Evolutionary conservation across 257 asterid genomes (phyloP).

Genomic region (Ilex aquifolium): DNA sequence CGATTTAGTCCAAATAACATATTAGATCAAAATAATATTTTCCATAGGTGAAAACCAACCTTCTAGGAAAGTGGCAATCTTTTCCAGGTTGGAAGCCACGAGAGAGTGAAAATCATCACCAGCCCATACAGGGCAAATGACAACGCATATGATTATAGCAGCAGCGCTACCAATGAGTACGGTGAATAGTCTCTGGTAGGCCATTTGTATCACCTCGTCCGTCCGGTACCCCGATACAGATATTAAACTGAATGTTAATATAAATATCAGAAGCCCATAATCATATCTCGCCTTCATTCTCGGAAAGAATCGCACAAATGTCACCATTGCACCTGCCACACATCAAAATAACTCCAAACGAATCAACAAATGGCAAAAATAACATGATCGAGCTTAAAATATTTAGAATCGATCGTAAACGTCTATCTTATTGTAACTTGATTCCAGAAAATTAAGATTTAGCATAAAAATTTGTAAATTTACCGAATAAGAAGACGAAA

Average conservation of each 20-base stretch:
- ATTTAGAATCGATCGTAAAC: not conserved
- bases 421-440: not conserved
- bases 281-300: constrained; percentile 65
- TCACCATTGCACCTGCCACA: constrained; percentile 39
- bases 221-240: constrained; percentile 57
- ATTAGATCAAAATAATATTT: too few relatives aligned
- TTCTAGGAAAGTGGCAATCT: constrained; percentile 50
- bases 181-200: constrained; percentile 48
- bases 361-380: not conserved
- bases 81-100: constrained; percentile 51
- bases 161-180: constrained; percentile 49
- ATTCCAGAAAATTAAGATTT: not conserved
- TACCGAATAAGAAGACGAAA: constrained; percentile 46
- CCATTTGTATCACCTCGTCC: constrained; percentile 47
- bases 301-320: constrained; percentile 54
- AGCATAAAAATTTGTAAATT: not conserved
- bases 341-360: not conserved
- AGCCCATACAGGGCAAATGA: constrained; percentile 71
- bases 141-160: constrained; percentile 31
- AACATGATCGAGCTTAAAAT: not conserved
- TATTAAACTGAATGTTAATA: constrained; percentile 51
- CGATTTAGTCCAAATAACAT: too few relatives aligned
- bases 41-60: constrained; percentile 18
- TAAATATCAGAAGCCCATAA: constrained; percentile 59
- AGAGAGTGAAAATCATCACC: constrained; percentile 61